Conservation (phyloP, 352 stramenopile species). For the Peronosclerospora sorghi region DNA sequence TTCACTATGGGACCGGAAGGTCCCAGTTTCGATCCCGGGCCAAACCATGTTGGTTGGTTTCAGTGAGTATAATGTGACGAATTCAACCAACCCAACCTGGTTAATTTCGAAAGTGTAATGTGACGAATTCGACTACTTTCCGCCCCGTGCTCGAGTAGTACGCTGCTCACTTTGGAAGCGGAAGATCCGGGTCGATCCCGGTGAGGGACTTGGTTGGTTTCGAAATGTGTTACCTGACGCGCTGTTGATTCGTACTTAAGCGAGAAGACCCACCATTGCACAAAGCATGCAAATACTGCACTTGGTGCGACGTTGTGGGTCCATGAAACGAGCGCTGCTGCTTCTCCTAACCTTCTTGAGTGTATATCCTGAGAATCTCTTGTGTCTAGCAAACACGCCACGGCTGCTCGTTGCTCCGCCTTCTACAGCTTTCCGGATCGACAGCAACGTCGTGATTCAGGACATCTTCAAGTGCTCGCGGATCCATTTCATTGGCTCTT, state of each 20-base stretch:
- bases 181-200: no score
- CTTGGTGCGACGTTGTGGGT: not conserved
- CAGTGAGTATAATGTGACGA: no score
- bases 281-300: slow-evolving; percentile 11
- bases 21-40: no score
- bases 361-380: not conserved
- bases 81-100: no score
- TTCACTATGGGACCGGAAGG: no score
- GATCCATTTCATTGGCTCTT: slow-evolving; percentile 55
- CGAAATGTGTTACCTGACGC: slow-evolving; percentile 3
- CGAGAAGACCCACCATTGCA: slow-evolving; percentile 8
- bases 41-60: no score
- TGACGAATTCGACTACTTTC: no score
- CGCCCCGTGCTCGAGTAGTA: no score
- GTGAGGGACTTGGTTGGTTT: not conserved
- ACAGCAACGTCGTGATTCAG: slow-evolving; percentile 33
- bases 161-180: no score
- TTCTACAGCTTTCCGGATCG: slow-evolving; percentile 41
- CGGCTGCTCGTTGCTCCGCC: not conserved
- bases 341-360: not conserved
- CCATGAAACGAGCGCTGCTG: slow-evolving; percentile 1
- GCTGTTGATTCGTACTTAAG: slow-evolving; percentile 20
- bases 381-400: slow-evolving; percentile 8
- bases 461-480: slow-evolving; percentile 61
- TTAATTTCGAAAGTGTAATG: no score